Evolutionary conservation across 805 yeast genomes (phyloP).

Genomic region (Candida namnaoensis): DNA sequence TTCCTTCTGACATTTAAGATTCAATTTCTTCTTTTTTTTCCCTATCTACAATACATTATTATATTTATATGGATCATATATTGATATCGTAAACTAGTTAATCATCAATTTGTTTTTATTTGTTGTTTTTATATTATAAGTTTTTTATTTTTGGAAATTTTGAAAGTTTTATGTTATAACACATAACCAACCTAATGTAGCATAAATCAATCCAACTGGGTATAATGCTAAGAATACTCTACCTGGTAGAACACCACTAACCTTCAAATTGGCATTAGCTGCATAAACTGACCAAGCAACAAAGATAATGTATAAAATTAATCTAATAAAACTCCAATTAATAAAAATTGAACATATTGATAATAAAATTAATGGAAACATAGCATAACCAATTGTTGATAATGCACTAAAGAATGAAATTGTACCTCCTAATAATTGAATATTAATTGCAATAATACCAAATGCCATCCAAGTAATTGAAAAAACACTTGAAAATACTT

Average conservation of each 20-base stretch:
- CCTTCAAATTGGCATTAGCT: constrained; percentile 49
- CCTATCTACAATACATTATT: background rate
- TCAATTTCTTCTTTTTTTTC: background rate
- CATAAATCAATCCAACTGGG: constrained; percentile 57
- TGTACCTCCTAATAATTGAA: constrained; percentile 51
- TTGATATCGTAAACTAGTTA: too few species aligned
- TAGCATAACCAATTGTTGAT: constrained; percentile 61
- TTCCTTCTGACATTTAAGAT: background rate
- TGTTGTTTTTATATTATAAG: too few species aligned
- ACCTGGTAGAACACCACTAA: constrained; percentile 56
- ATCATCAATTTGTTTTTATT: too few species aligned
- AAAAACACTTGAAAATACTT: constrained; percentile 58
- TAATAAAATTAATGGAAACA: constrained; percentile 56
- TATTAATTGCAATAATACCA: constrained; percentile 52
- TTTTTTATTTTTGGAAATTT: background rate
- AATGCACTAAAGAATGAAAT: constrained; percentile 62
- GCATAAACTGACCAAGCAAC: constrained; percentile 59
- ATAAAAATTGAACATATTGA: constrained; percentile 40
- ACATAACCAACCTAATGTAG: constrained; percentile 57
- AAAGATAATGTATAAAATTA: constrained; percentile 34
- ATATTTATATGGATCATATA: background rate
- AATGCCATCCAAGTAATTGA: constrained; percentile 56
- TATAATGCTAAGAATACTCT: constrained; percentile 54
- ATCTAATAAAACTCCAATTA: constrained; percentile 38
- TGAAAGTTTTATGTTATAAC: constrained; percentile 36